These are phyloP conservation scores for Heliocybe sulcata DNA, from an alignment of 1,284 basidiomycete species.

Conservation along the genomic window DNA sequence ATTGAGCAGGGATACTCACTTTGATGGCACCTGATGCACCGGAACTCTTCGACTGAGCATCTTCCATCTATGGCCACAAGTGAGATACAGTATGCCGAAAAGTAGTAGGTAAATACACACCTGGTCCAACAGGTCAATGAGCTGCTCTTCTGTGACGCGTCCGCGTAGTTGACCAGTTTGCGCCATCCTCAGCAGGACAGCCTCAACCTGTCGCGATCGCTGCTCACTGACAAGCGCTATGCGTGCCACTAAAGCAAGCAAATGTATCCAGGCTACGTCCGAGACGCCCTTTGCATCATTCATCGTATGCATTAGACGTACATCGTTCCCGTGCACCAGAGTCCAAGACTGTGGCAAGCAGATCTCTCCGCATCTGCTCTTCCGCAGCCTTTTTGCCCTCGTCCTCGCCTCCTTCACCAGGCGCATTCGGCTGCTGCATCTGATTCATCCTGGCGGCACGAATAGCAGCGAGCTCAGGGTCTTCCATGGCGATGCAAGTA, in stretches of 20 bases:
- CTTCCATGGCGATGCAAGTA: constrained; percentile 20
- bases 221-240: constrained; percentile 91
- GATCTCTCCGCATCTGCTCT: constrained; percentile 71
- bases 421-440: constrained; percentile 21
- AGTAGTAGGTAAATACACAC: constrained; percentile 32
- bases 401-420: constrained; percentile 31
- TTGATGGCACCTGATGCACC: constrained; percentile 61
- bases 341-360: constrained; percentile 88
- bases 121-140: constrained; percentile 92
- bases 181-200: constrained; percentile 84
- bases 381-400: constrained; percentile 54
- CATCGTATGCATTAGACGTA: constrained; percentile 36
- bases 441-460: constrained; percentile 34
- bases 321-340: constrained; percentile 84
- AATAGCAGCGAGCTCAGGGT: constrained; percentile 35
- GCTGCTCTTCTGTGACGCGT: constrained; percentile 80
- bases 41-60: constrained; percentile 46
- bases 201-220: constrained; percentile 82
- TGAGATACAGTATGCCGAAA: constrained; percentile 2
- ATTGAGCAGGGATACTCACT: constrained; percentile 34
- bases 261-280: constrained; percentile 4
- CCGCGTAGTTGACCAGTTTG: constrained; percentile 88
- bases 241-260: constrained; percentile 59
- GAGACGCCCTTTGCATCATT: background rate
- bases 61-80: constrained; percentile 49